phyloP scores from a whole-genome alignment of 75 land plant species.

The Sequoia sempervirens region DNA sequence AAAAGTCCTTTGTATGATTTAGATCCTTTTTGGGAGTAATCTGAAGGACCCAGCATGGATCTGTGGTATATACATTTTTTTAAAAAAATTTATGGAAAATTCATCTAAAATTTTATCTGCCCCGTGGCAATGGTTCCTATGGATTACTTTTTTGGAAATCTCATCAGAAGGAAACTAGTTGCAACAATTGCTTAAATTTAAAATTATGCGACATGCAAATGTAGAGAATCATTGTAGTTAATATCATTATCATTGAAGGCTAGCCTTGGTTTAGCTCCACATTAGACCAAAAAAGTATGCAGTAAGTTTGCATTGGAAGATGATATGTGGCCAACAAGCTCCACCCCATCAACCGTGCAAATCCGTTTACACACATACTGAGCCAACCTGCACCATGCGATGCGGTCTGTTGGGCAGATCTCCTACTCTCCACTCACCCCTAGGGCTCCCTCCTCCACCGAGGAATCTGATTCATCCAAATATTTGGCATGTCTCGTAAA shows the following conservation, averaged over 20 bases:
- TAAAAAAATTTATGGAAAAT: neutral
- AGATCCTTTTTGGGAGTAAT: neutral
- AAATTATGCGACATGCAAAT: neutral
- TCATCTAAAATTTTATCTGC: neutral
- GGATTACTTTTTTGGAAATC: neutral
- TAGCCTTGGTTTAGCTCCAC: neutral
- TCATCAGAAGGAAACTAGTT: neutral
- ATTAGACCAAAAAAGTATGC: neutral
- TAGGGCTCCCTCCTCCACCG: neutral
- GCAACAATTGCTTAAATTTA: neutral
- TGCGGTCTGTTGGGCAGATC: neutral
- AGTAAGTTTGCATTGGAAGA: neutral
- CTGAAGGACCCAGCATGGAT: neutral
- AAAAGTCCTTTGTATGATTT: neutral
- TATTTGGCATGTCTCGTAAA: neutral
- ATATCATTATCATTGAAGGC: neutral
- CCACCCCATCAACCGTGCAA: neutral
- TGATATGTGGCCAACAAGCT: neutral
- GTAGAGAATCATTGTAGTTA: neutral
- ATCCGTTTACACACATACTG: neutral
- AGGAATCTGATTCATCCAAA: neutral
- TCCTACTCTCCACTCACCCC: neutral
- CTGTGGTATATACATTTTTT: neutral
- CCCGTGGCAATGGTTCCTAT: neutral
- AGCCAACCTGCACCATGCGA: neutral